Evolutionary conservation across 2,329 filamentous ascomycete species (phyloP), one percentile per base, ranked within the genome.

Genomic region (Paracamarosporium sp.): DNA sequence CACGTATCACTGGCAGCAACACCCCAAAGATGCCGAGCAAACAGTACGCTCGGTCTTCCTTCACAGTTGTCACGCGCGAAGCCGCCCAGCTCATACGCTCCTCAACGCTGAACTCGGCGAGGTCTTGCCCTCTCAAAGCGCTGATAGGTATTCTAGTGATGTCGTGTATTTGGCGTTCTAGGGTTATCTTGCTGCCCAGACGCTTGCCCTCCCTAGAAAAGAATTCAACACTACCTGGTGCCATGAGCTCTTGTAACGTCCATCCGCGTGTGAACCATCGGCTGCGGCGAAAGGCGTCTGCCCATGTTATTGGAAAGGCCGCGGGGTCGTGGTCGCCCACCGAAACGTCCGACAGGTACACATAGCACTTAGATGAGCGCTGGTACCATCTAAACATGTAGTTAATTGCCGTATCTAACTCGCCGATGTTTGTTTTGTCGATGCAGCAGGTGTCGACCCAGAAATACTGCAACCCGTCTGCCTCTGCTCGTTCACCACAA

Each of bases 371-470:
- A 11, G 45, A 35, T 48, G 27, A 8, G 27, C 45, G 45, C 45
- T 48, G 27, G 17, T 48, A 48, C 45, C 41, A 44, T 44, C 22
- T 25, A 28, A 44, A 44, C 22, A 69, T 38, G 17, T 28, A 44
- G 41, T 44, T 44, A 17, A 44, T 44, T 24, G 41, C 41, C 13
- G 22, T 44, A 12, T n/a, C 13, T n/a, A 44, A 15, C 24, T 44
- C 41, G 24, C n/a, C 25, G 41, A 7, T 44, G 15, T 27, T 44
- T n/a, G n/a, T n/a, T n/a, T n/a, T n/a, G n/a, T n/a, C n/a, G n/a
- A n/a, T n/a, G n/a, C n/a, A n/a, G n/a, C n/a, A n/a, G n/a, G n/a
- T n/a, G n/a, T n/a, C n/a, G n/a, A n/a, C n/a, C n/a, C n/a, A n/a
- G n/a, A n/a, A 41, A 12, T 22, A 41, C 38, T 41, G 38, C 17